These are phyloP conservation scores for Mycocentrospora acerina DNA, from an alignment of 2,329 filamentous ascomycete genomes.

Conservation along the genomic window DNA sequence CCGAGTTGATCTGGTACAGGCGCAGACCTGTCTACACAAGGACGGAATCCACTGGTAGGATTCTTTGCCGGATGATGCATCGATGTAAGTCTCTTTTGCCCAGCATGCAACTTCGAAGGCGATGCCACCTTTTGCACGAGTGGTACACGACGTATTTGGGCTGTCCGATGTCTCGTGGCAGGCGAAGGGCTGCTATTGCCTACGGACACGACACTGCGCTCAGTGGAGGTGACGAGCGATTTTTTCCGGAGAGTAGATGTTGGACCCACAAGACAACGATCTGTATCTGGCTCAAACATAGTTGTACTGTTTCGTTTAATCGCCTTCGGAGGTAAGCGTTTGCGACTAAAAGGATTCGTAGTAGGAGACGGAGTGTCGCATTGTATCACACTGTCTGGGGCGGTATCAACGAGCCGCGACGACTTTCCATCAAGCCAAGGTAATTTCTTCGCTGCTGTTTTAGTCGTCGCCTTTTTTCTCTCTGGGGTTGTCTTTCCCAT, in stretches of 20 bases:
- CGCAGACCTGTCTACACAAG: conserved; percentile 20
- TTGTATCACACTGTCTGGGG: conserved; percentile 2
- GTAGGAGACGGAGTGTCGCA: conserved; percentile 7
- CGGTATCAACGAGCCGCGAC: conserved; percentile 5
- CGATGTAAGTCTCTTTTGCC: conserved; percentile 15
- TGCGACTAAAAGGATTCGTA: conserved; percentile 6
- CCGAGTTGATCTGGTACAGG: conserved; percentile 28
- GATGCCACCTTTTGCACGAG: conserved; percentile 3
- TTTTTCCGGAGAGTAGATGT: conserved; percentile 7
- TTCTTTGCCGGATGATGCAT: conserved; percentile 11
- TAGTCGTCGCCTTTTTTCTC: conserved; percentile 12
- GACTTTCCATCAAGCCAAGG: conserved; percentile 35
- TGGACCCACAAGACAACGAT: background rate
- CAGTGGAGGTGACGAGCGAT: conserved; percentile 4
- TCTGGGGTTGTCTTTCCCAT: conserved; percentile 1
- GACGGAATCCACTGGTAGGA: conserved; percentile 4
- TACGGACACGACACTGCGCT: conserved; percentile 6
- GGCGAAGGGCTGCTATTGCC: conserved; percentile 18
- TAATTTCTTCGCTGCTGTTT: conserved; percentile 19
- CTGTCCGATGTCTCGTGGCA: conserved; percentile 15
- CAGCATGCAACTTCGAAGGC: conserved; percentile 10
- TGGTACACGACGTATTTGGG: conserved; percentile 12
- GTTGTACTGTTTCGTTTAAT: conserved; percentile 3
- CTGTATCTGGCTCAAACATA: background rate
- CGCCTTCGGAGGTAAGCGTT: background rate